Evolutionary conservation across 2,329 filamentous ascomycete genomes (phyloP), one percentile per base, ranked within the genome.

Genomic region (Aspergillus viridinutans): DNA sequence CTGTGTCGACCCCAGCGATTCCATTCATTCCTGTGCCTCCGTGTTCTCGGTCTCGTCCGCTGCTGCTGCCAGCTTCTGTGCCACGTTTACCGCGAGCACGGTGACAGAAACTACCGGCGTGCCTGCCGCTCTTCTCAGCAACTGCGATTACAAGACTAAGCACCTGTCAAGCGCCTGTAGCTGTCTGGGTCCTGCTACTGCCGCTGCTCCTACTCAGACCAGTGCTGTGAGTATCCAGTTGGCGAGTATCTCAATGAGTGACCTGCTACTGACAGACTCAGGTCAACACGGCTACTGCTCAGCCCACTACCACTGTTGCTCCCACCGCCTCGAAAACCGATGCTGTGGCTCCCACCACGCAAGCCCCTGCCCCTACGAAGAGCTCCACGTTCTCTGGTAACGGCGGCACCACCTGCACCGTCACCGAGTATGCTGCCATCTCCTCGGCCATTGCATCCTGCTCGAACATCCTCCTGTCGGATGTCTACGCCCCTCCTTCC

Each of bases 381-480:
- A 32, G 29, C 29, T 32, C 29, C 29, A 32, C 10, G 3, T 32
- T 49, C 20, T 51, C 48, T 10, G 60, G 58, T 20, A 57, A 58
- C 32, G 58, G 58, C 17, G 60, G 59, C 48, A 60, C 59, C 9
- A 60, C 66, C 32, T 68, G 66, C 60, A 61, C 61, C 8, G 66
- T 66, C 28, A 69, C 66, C 25, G 64, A 63, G 47, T 71, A 67
- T 42, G 66, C 62, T 20, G 62, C 71, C 28, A 71, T 74, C 47
- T 66, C 71, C 9, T 70, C 72, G 25, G 74, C 72, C 14, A 72
- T 75, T 6, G 68, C 69, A 4, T 69, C 72, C 1, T 80, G 78
- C 67, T 76, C 71, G 14, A 69, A 70, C 43, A 78, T 80, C 47
- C 69, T 71, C 3, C 67, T 80, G 10, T 69, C 74, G 25, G 64